A percentile compares a stretch with the other conserved stretches of the same genome.
Conservation (phyloP, 257 asterid genomes). For the Gardenia jasminoides region DNA sequence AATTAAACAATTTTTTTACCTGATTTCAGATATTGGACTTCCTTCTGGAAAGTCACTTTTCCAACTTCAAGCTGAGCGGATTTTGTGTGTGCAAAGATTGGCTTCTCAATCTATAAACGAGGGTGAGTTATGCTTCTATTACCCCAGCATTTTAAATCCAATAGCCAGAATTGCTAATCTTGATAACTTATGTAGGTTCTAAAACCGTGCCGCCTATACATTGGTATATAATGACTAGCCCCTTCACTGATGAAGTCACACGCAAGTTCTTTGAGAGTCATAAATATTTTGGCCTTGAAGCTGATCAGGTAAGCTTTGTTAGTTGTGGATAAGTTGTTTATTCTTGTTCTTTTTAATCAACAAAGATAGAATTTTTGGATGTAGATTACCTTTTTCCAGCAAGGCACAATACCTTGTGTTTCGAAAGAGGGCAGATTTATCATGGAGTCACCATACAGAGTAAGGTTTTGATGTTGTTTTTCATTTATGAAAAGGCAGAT, state of each 20-base stretch:
- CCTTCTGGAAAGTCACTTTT: constrained; percentile 98
- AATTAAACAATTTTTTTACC: not conserved
- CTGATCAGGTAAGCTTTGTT: constrained; percentile 66
- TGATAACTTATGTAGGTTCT: constrained; percentile 48
- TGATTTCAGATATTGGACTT: constrained; percentile 76
- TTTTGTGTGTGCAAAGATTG: constrained; percentile 76
- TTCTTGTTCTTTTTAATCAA: constrained; percentile 8
- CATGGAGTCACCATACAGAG: constrained; percentile 90
- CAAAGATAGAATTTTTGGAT: constrained; percentile 16
- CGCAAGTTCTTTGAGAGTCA: constrained; percentile 82
- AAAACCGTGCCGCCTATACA: constrained; percentile 54
- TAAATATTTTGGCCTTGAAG: constrained; percentile 91
- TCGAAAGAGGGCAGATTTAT: constrained; percentile 86
- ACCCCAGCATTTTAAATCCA: constrained; percentile 17
- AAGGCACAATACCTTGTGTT: constrained; percentile 94
- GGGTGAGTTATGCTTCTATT: constrained; percentile 45
- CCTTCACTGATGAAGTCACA: constrained; percentile 88
- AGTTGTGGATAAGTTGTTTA: constrained; percentile 1
- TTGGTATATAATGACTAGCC: constrained; percentile 99
- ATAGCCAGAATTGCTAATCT: constrained; percentile 21
- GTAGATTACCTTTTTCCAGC: constrained; percentile 95
- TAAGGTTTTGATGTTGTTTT: constrained; percentile 33
- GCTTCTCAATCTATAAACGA: constrained; percentile 76
- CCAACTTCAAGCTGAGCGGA: constrained; percentile 97
- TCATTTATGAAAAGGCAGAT: not conserved